These are phyloP conservation scores for Chaetothyriales sp. DNA, from an alignment of 2,329 filamentous ascomycete species.

Conservation along the genomic window DNA sequence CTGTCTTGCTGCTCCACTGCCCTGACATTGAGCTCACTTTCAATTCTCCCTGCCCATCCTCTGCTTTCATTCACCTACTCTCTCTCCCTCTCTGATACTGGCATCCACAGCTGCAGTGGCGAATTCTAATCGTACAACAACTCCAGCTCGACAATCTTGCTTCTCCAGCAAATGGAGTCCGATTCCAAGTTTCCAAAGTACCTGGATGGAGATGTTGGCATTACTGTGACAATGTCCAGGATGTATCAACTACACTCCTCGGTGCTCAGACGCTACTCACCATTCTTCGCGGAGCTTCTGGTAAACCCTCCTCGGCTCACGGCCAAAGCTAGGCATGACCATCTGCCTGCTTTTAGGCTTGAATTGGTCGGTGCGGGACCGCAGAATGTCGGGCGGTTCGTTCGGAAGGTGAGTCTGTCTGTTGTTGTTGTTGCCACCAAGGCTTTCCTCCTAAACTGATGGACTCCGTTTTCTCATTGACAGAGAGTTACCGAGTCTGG, in stretches of 20 bases:
- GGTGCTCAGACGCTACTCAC: slow-evolving; percentile 16
- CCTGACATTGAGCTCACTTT: neutral
- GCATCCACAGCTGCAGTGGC: neutral
- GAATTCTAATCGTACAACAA: neutral
- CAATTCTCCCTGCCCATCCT: neutral
- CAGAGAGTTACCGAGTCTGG: slow-evolving; percentile 25
- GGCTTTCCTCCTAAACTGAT: neutral
- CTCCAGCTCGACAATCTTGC: neutral
- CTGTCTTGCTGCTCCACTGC: neutral
- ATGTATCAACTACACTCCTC: slow-evolving; percentile 27
- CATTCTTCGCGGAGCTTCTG: slow-evolving; percentile 15
- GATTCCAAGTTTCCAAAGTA: slow-evolving; percentile 23
- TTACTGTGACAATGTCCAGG: slow-evolving; percentile 23
- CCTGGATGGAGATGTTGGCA: slow-evolving; percentile 25
- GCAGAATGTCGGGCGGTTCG: slow-evolving; percentile 7
- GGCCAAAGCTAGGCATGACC: slow-evolving; percentile 18
- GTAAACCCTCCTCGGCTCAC: slow-evolving; percentile 18
- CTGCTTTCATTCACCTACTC: neutral
- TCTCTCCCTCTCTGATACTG: neutral
- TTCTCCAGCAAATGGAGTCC: neutral
- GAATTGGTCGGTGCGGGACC: slow-evolving; percentile 6
- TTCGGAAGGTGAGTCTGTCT: slow-evolving; percentile 8
- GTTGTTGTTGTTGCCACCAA: neutral
- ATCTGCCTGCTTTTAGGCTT: slow-evolving; percentile 15
- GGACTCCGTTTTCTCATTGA: neutral